Base-by-base conservation (phyloP, 2,329 filamentous ascomycete species). In the Calonectria montana region DNA sequence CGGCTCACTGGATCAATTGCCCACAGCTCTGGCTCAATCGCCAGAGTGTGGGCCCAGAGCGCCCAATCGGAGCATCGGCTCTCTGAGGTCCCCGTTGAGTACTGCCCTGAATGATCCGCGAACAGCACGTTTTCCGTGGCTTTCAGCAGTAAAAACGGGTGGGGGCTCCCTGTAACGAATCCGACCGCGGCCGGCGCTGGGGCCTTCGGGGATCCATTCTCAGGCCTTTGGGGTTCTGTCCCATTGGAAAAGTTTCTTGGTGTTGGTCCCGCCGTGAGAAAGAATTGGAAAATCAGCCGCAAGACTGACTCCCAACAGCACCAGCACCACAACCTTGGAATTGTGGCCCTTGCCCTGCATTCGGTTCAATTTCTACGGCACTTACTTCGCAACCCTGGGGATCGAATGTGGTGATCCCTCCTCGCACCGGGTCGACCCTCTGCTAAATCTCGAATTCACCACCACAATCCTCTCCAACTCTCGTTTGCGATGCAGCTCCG, bases 401-500 rank as follows among this genome's bases (percentile, higher is more conserved):
- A 47, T 72, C 50, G 43, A 66, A 65, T 66, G 70, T 35, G 47
- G 67, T 70, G 41, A 66, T 59, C 37, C 47, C 48, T 23, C 62
- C 31, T 23, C 23, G 47, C 45, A 29, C 64, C 64, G 41, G 23
- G 10, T 45, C 64, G 39, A 55, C 62, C 50, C 43, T 73, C 61
- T 35, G 35, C 67, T 37, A 15, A 57, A 35, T 43, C 61, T 63
- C 65, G 31, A 15, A 59, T 39, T 45, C 62, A 73, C 43, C 65
- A 39, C 65, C 62, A 48, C 35, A 63, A 61, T 63, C 45, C 70
- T 67, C 47, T 66, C 48, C 71, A 53, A 18, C 31, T 27, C 37
- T 47, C 61, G 59, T 65, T 70, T 55, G 73, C 71, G 70, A 91
- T 91, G 88, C 89, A 86, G 84, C 86, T 90, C 81, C 87, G 86